phyloP scores from a whole-genome alignment of 1,284 basidiomycete genomes.

The Ustilago sp. region DNA sequence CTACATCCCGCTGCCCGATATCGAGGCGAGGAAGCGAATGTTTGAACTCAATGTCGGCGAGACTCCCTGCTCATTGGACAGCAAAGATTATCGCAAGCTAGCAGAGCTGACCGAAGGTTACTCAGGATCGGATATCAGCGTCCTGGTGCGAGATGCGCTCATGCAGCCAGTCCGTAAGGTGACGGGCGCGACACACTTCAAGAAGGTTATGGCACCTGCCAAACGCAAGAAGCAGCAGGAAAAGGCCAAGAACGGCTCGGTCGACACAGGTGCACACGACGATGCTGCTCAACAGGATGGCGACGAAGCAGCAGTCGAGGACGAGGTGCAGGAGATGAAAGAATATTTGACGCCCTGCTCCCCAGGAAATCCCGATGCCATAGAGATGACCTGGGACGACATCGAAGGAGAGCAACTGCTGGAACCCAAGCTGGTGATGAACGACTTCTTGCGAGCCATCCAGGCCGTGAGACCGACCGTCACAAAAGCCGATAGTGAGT shows the following conservation, averaged over 20 bases:
- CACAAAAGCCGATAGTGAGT: conserved; percentile 81
- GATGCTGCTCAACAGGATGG: conserved; percentile 45
- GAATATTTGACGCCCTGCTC: conserved; percentile 86
- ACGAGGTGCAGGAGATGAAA: conserved; percentile 72
- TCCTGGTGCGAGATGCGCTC: conserved; percentile 93
- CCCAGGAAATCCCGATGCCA: conserved; percentile 85
- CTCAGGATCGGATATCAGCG: conserved; percentile 94
- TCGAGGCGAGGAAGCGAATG: conserved; percentile 92
- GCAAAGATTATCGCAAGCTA: conserved; percentile 83
- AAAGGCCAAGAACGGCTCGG: conserved; percentile 43
- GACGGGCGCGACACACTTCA: conserved; percentile 94
- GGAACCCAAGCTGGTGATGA: conserved; percentile 70
- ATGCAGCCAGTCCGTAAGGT: conserved; percentile 99
- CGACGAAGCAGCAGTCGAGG: conserved; percentile 41
- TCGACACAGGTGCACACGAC: conserved; percentile 41
- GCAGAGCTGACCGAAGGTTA: conserved; percentile 91
- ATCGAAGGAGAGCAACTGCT: conserved; percentile 88
- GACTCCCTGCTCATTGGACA: conserved; percentile 85
- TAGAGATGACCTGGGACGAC: conserved; percentile 93
- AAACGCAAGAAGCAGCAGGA: conserved; percentile 47
- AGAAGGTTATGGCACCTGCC: conserved; percentile 72
- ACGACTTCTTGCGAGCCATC: conserved; percentile 88
- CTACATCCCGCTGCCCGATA: conserved; percentile 95
- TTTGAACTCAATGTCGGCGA: conserved; percentile 95
- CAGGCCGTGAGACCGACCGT: conserved; percentile 88